These are phyloP conservation scores for Aureobasidium uvarum DNA, from an alignment of 2,329 filamentous ascomycete species.

Conservation along the genomic window DNA sequence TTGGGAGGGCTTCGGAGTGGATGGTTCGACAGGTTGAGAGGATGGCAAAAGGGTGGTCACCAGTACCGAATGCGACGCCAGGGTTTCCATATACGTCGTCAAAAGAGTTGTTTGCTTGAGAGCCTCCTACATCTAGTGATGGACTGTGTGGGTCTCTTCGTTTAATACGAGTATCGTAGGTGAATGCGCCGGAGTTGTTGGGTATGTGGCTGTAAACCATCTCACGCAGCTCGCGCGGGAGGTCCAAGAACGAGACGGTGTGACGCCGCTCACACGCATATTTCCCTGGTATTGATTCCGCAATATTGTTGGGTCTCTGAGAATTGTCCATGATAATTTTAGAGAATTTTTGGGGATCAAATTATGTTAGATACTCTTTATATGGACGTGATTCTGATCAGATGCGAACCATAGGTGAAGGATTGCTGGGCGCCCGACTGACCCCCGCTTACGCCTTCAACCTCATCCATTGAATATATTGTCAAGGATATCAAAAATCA, in stretches of 20 bases:
- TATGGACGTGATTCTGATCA: too few species aligned
- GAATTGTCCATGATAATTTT: not conserved
- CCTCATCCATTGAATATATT: too few species aligned
- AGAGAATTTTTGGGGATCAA: not conserved
- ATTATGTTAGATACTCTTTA: too few species aligned
- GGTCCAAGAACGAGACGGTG: not conserved
- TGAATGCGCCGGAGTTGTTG: not conserved
- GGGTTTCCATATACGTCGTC: not conserved
- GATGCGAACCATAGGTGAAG: too few species aligned
- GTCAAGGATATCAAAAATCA: too few species aligned
- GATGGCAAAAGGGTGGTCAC: not conserved
- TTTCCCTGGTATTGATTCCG: not conserved
- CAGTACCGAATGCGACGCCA: not conserved
- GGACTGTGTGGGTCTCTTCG: not conserved
- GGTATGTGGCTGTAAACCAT: not conserved
- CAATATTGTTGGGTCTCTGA: too few species aligned
- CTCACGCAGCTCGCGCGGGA: constrained; percentile 4
- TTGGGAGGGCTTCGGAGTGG: constrained; percentile 6
- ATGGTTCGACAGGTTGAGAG: constrained; percentile 17
- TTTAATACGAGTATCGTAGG: not conserved
- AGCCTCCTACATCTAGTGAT: not conserved
- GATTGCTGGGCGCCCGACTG: too few species aligned
- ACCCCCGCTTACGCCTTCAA: too few species aligned
- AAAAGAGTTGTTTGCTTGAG: not conserved
- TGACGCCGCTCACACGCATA: not conserved